phyloP scores from a whole-genome alignment of 1,139 yeast genomes.

The Saccharomyces pastorianus region DNA sequence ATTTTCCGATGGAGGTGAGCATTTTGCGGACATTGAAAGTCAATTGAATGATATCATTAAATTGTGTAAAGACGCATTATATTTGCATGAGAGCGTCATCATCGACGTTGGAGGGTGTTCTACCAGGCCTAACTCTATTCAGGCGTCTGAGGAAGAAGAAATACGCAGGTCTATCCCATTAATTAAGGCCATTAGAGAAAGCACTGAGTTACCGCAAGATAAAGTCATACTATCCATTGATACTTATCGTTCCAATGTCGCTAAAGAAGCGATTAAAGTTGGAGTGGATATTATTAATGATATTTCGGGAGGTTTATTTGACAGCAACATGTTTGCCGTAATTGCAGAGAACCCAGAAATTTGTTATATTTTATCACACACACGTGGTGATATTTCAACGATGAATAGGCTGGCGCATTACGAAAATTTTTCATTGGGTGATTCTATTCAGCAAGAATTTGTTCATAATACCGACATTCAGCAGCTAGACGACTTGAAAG shows the following conservation, averaged over 20 bases:
- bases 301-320: slow-evolving; percentile 70
- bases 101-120: slow-evolving; percentile 92
- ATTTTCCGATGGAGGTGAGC: slow-evolving; percentile 79
- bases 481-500: background rate
- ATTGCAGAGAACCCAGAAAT: slow-evolving; percentile 57
- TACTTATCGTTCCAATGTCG: slow-evolving; percentile 73
- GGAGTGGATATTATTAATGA: slow-evolving; percentile 95
- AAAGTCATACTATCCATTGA: slow-evolving; percentile 63
- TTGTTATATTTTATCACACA: slow-evolving; percentile 77
- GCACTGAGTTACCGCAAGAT: slow-evolving; percentile 33
- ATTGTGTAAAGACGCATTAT: slow-evolving; percentile 50
- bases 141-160: slow-evolving; percentile 53
- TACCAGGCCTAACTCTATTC: slow-evolving; percentile 72
- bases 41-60: slow-evolving; percentile 36
- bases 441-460: slow-evolving; percentile 37
- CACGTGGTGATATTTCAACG: slow-evolving; percentile 71
- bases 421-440: slow-evolving; percentile 33
- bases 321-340: slow-evolving; percentile 51
- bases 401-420: slow-evolving; percentile 62
- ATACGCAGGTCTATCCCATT: slow-evolving; percentile 61
- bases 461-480: slow-evolving; percentile 7
- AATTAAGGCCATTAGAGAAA: slow-evolving; percentile 51
- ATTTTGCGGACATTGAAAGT: slow-evolving; percentile 33
- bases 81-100: slow-evolving; percentile 57
- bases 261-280: slow-evolving; percentile 52